Percentiles rank a stretch among this genome's conserved stretches.
phyloP scores from a whole-genome alignment of 805 yeast species.

The Pichia kluyveri region DNA sequence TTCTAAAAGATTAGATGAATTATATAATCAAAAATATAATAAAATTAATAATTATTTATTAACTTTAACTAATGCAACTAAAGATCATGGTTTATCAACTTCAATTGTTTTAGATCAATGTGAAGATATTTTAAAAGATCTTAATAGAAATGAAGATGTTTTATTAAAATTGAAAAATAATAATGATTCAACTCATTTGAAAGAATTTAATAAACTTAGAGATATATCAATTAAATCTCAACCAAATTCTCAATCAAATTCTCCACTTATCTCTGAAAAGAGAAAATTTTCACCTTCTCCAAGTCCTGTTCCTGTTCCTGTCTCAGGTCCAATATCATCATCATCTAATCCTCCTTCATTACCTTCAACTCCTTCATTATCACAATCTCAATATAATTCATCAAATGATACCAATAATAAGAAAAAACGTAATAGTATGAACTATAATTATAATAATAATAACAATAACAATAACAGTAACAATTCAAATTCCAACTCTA shows the following conservation, averaged over 20 bases:
- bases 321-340: no score
- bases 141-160: slow-evolving; percentile 21
- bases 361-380: background rate
- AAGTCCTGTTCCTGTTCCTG: no score
- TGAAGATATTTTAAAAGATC: slow-evolving; percentile 32
- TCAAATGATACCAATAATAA: background rate
- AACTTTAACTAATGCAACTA: slow-evolving; percentile 35
- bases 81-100: slow-evolving; percentile 41
- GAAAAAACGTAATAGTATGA: slow-evolving; percentile 2
- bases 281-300: slow-evolving; percentile 2
- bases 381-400: background rate
- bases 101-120: slow-evolving; percentile 36
- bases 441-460: background rate
- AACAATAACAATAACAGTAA: slow-evolving; percentile 3
- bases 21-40: slow-evolving; percentile 39
- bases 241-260: background rate
- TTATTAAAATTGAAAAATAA: slow-evolving; percentile 10
- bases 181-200: slow-evolving; percentile 6
- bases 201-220: slow-evolving; percentile 8
- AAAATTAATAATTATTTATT: slow-evolving; percentile 34
- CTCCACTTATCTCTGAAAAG: background rate
- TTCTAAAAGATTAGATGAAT: slow-evolving; percentile 39
- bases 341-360: background rate
- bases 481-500: no score
- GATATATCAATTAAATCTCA: slow-evolving; percentile 6